Conservation (phyloP, 768 basidiomycete genomes). For the Hygrocybe punicea region DNA sequence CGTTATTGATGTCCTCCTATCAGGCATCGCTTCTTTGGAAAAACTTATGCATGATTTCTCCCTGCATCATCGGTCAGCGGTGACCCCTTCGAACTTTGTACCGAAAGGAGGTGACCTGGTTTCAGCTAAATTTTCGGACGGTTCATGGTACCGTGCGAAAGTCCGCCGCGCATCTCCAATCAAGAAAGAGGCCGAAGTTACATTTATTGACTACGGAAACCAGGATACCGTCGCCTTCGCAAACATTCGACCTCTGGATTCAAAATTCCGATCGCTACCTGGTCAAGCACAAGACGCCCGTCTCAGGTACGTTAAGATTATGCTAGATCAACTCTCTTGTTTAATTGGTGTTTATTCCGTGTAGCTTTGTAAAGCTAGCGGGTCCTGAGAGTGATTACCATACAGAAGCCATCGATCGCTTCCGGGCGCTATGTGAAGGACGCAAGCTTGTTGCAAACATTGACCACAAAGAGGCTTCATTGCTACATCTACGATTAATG, state of each 20-base stretch:
- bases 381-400: slow-evolving; percentile 84
- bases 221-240: slow-evolving; percentile 82
- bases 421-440: slow-evolving; percentile 84
- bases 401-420: slow-evolving; percentile 78
- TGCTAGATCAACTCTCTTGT: not conserved
- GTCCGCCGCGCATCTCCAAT: slow-evolving; percentile 80
- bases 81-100: slow-evolving; percentile 62
- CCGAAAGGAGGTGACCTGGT: slow-evolving; percentile 88
- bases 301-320: slow-evolving; percentile 55
- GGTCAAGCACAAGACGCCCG: slow-evolving; percentile 95
- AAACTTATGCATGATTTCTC: slow-evolving; percentile 94
- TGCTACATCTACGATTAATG: slow-evolving; percentile 87
- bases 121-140: slow-evolving; percentile 91
- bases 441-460: slow-evolving; percentile 95
- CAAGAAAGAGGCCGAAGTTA: slow-evolving; percentile 92
- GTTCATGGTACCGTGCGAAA: slow-evolving; percentile 94
- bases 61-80: slow-evolving; percentile 69
- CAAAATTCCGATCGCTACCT: slow-evolving; percentile 83
- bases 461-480: slow-evolving; percentile 75
- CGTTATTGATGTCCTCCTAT: not conserved
- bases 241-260: slow-evolving; percentile 84
- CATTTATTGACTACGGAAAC: slow-evolving; percentile 95
- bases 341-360: not conserved
- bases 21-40: slow-evolving; percentile 89
- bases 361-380: slow-evolving; percentile 82